Evolutionary conservation across 228 moss, liverwort and hornwort genomes (phyloP), one percentile per base, ranked within the genome.

Genomic region (Sphagnum fallax): DNA sequence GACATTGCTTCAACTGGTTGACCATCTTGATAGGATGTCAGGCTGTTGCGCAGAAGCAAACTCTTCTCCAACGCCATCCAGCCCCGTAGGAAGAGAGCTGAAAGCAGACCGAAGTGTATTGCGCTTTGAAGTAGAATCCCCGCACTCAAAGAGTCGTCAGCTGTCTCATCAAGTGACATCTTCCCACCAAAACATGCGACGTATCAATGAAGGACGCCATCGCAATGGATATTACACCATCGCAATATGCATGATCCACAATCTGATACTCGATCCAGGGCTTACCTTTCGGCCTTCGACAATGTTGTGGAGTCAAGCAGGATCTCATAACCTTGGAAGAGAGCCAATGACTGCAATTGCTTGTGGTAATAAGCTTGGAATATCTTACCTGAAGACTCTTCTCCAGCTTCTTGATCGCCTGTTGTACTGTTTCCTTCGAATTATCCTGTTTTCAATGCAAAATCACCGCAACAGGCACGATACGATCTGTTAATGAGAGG

Each of bases 1-100:
- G 67, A 67, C 13, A 67, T 52, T 50, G 15, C 66, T 51, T 15
- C 51, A 52, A 1, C 52, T 7, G 52, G 66, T 67, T 67, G 66
- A 16, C 66, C 66, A 4, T 67, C 66, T 51, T 67, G 15, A 52
- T 8, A 18, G 6, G 51, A 4, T 12, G 4, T 10, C 12, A 67
- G 67, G 6, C 9, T 67, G n/a, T 6, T 52, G 52, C 8, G 52
- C 67, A 67, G 13, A 52, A 67, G 18, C 16, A 67, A 67, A 18
- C 15, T 32, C n/a, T 1, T 52, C 16, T 52, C 4, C 67, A 67
- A 67, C 16, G 67, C 52, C 51, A 67, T 53, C 52, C 51, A 67
- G 16, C 51, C 67, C 52, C 6, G 51, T 6, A 0, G 51, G 16
- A 16, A 51, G 8, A 52, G 67, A 51, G n/a, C 67, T 52, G n/a